Evolutionary conservation across 257 asterid species (phyloP).

Genomic region (Gentiana straminea): DNA sequence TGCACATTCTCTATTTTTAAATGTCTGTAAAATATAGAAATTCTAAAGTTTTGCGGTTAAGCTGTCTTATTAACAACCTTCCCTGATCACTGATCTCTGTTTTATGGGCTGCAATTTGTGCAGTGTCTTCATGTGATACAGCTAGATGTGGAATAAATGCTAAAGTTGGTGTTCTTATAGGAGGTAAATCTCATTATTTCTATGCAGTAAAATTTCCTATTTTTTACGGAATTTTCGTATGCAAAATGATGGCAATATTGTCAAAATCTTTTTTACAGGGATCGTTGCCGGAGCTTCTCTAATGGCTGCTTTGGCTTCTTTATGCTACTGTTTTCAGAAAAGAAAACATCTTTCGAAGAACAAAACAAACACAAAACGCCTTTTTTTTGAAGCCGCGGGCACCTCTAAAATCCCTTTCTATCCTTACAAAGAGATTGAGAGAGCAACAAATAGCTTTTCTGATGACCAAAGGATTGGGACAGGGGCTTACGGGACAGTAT

Average conservation of each 20-base stretch:
- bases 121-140: no score
- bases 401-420: conserved; percentile 46
- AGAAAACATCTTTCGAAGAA: conserved; percentile 31
- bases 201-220: no score
- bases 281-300: conserved; percentile 52
- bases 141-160: no score
- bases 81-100: no score
- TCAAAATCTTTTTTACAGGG: conserved; percentile 24
- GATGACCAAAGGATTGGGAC: conserved; percentile 76
- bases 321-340: conserved; percentile 35
- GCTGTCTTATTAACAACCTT: no score
- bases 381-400: conserved; percentile 61
- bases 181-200: no score
- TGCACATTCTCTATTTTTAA: no score
- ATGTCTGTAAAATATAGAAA: no score
- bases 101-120: no score
- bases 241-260: neutral
- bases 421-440: conserved; percentile 62
- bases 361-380: conserved; percentile 46
- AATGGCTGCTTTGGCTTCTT: conserved; percentile 22
- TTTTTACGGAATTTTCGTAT: no score
- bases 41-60: no score
- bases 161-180: no score
- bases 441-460: conserved; percentile 60
- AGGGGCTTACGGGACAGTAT: conserved; percentile 93